Conservation (phyloP, 2,329 filamentous ascomycete species). For the Fusarium protoensiforme region DNA sequence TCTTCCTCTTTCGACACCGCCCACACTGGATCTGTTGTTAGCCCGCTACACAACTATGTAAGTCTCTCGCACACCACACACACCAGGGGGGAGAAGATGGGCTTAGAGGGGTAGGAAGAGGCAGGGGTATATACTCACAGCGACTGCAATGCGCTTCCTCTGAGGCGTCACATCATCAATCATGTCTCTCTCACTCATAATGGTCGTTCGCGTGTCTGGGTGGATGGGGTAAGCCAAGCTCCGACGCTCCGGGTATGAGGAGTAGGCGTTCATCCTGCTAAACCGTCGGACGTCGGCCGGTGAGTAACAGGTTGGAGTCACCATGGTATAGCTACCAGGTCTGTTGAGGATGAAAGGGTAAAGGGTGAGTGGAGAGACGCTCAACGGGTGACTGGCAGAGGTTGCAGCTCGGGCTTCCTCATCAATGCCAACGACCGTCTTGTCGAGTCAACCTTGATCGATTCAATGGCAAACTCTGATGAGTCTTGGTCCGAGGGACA, state of each 20-base stretch:
- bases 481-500: constrained; percentile 4
- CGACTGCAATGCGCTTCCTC: constrained; percentile 69
- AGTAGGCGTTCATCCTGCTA: constrained; percentile 26
- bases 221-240: constrained; percentile 25
- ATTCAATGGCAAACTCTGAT: not conserved
- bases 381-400: not conserved
- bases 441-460: not conserved
- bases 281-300: constrained; percentile 33
- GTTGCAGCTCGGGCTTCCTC: constrained; percentile 6
- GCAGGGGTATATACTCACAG: constrained; percentile 56
- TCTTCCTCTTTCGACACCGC: constrained; percentile 92
- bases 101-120: not conserved
- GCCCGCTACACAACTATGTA: constrained; percentile 33
- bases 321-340: constrained; percentile 26
- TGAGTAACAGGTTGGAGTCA: constrained; percentile 33
- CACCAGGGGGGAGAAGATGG: constrained; percentile 23
- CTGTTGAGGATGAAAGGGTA: not conserved
- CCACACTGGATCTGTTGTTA: constrained; percentile 71
- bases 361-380: constrained; percentile 10
- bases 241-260: constrained; percentile 39
- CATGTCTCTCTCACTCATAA: constrained; percentile 45
- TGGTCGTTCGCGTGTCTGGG: constrained; percentile 27
- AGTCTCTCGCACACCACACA: constrained; percentile 40
- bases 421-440: constrained; percentile 18
- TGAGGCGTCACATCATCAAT: constrained; percentile 56